phyloP scores from a whole-genome alignment of 495 filamentous ascomycete species.

The Chaetomium cochliodes region DNA sequence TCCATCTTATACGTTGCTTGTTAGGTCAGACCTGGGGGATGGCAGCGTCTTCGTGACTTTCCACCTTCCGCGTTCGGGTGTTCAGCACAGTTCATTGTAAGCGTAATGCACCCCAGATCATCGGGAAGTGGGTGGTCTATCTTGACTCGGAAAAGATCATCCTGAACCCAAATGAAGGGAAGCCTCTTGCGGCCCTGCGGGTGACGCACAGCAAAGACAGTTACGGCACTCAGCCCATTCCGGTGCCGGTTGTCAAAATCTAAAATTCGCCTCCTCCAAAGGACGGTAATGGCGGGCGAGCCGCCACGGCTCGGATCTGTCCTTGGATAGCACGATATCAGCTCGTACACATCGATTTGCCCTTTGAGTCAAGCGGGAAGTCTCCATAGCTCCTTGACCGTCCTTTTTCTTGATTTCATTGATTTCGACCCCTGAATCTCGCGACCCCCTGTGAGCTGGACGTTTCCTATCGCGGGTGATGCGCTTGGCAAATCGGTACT shows the following conservation, averaged over 20 bases:
- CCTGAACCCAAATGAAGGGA: too few species aligned
- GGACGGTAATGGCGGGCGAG: neutral
- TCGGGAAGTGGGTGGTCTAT: too few species aligned
- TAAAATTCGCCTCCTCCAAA: neutral
- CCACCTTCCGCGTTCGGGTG: too few species aligned
- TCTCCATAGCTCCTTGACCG: neutral
- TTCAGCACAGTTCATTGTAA: too few species aligned
- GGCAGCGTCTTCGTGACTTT: too few species aligned
- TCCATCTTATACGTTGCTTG: neutral
- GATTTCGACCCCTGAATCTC: neutral
- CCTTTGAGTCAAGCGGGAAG: neutral
- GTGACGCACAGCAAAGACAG: too few species aligned
- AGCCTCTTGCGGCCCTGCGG: too few species aligned
- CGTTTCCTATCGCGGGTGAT: neutral
- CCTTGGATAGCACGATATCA: neutral
- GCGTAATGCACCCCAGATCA: too few species aligned
- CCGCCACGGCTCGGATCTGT: neutral
- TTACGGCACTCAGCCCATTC: neutral
- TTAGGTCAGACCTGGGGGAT: neutral
- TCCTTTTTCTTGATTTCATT: neutral
- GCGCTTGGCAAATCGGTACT: slow-evolving; percentile 8
- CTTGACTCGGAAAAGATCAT: too few species aligned
- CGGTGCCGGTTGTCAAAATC: too few species aligned
- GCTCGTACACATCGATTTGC: neutral
- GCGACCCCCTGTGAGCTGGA: neutral